Evolutionary conservation across 169 alveolate species (phyloP), one percentile per base, ranked within the genome.

Genomic region (Cryptosporidium ubiquitum): DNA sequence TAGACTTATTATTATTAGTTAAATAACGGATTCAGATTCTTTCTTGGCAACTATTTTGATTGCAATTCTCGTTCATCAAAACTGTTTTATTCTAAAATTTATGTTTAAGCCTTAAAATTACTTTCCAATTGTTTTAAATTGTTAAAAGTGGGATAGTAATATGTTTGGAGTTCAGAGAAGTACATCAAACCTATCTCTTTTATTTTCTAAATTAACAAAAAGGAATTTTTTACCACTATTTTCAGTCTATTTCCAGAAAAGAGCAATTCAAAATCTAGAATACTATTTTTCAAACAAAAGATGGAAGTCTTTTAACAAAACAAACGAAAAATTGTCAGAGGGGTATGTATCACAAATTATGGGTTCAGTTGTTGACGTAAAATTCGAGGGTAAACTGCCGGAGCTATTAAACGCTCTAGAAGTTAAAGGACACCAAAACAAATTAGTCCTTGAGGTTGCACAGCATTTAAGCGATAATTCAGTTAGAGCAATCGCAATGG

Each of bases 281-380:
- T 14, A 47, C 20, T 47, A 47, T 47, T 12, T 18, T 9, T 66
- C 29, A 58, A 58, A 58, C 33, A 58, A 58, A 58, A 58, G 39
- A 58, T 58, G 69, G 69, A 58, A 20, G n/a, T 20, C 69, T 20
- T 58, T 3, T 23, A 58, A 23, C 37, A 31, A 7, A 47, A 47
- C 6, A 14, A 16, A 20, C 5, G 16, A 47, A 47, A 47, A 47
- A 14, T 20, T 58, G 6, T 31, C 33, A 12, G 33, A 58, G 31
- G 99, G 99, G 16, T 93, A 95, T 73, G 94, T 97, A 35, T 93
- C 99, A 39, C 97, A 97, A 92, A 98, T 98, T 33, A 98, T 98
- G 84, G 99, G 99, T 35, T 99, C 99, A 73, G 98, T 98, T 84
- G 99, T 98, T 61, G 99, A 98, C 86, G 99, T 98, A 29, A 95